These are phyloP conservation scores for Annulohypoxylon nitens DNA, from an alignment of 495 filamentous ascomycete genomes.

Conservation along the genomic window DNA sequence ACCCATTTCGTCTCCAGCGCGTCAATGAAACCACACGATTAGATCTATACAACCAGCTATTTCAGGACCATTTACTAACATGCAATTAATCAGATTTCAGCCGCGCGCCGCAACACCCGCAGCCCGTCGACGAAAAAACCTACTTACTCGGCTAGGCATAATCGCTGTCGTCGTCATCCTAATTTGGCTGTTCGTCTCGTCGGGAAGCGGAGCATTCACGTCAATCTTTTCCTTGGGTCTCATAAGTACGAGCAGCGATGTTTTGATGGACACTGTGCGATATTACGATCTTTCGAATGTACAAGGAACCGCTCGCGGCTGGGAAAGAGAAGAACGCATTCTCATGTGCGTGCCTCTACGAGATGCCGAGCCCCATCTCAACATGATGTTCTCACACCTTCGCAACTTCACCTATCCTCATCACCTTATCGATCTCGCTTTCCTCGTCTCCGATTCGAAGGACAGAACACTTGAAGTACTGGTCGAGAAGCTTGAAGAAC, in stretches of 20 bases:
- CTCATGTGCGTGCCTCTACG: conserved; percentile 94
- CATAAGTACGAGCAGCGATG: conserved; percentile 74
- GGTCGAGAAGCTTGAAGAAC: conserved; percentile 75
- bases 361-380: conserved; percentile 92
- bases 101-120: conserved; percentile 80
- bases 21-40: background rate
- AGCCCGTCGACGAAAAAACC: conserved; percentile 77
- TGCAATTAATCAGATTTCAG: conserved; percentile 75
- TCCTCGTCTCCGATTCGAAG: conserved; percentile 97
- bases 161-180: conserved; percentile 65
- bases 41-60: background rate
- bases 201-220: conserved; percentile 73
- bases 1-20: conserved; percentile 29
- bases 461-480: conserved; percentile 87
- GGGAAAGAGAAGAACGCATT: conserved; percentile 95
- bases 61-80: conserved; percentile 25
- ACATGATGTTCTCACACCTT: conserved; percentile 98
- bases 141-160: conserved; percentile 75
- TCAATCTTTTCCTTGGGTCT: conserved; percentile 80
- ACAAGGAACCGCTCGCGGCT: conserved; percentile 88
- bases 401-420: conserved; percentile 98
- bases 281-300: conserved; percentile 96
- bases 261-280: conserved; percentile 90
- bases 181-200: conserved; percentile 72
- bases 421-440: conserved; percentile 94